phyloP scores from a whole-genome alignment of 805 yeast species.

The Zygosaccharomyces bailii region DNA sequence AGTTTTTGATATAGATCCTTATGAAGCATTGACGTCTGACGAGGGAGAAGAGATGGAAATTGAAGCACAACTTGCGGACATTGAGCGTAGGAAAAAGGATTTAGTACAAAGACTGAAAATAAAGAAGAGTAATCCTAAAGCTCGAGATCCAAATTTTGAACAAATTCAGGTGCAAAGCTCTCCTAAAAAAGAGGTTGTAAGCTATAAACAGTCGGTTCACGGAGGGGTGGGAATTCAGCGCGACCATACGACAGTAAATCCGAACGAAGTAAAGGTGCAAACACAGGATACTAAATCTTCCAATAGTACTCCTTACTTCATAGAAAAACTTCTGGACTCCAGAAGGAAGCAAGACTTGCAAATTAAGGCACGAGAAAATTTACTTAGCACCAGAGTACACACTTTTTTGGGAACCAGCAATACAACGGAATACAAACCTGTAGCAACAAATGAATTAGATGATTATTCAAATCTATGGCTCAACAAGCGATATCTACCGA shows the following conservation, averaged over 20 bases:
- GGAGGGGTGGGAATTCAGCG: background rate
- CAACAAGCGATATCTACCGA: slow-evolving; percentile 45
- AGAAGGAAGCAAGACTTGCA: slow-evolving; percentile 27
- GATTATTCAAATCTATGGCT: slow-evolving; percentile 43
- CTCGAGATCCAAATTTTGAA: slow-evolving; percentile 26
- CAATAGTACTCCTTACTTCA: slow-evolving; percentile 34
- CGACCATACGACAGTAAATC: slow-evolving; percentile 11
- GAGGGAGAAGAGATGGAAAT: slow-evolving; percentile 25
- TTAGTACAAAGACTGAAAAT: slow-evolving; percentile 25
- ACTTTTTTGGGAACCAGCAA: slow-evolving; percentile 36
- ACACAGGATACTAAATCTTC: slow-evolving; percentile 7
- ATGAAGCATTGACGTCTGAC: slow-evolving; percentile 22
- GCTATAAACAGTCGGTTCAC: background rate
- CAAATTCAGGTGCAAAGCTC: slow-evolving; percentile 29
- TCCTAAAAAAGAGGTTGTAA: slow-evolving; percentile 21
- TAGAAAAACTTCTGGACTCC: slow-evolving; percentile 30
- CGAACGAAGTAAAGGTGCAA: slow-evolving; percentile 15
- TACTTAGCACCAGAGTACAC: slow-evolving; percentile 39
- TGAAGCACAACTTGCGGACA: slow-evolving; percentile 22
- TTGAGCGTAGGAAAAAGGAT: slow-evolving; percentile 28
- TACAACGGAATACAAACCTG: slow-evolving; percentile 25
- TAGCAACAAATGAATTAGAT: slow-evolving; percentile 44
- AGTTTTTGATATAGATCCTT: slow-evolving; percentile 19
- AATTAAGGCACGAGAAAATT: slow-evolving; percentile 21
- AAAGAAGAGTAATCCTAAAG: slow-evolving; percentile 18